Evolutionary conservation across 2,329 filamentous ascomycete species (phyloP), one percentile per base, ranked within the genome.

Genomic region (Aspergillus persii): DNA sequence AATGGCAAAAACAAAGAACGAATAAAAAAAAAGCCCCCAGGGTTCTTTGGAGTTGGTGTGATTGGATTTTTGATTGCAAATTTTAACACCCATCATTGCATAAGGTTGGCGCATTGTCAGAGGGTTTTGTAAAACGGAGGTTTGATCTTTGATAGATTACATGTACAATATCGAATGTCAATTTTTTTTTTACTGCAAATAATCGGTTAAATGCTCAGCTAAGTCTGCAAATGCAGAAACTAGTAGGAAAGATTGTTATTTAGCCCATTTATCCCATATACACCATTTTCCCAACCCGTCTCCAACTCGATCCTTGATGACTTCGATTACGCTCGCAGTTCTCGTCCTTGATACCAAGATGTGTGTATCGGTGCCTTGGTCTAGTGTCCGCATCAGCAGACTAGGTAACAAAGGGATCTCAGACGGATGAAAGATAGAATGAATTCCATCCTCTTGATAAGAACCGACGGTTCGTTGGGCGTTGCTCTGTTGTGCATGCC

Each of bases 331-430:
- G 36, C 61, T 58, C 6, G 61, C 60, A 9, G 52, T 56, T 50
- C 67, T 65, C 18, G 68, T 63, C 47, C 61, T 63, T 18, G 76
- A 76, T 27, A 76, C 53, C 15, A 78, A 61, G 1, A 79, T 54
- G 67, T 79, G 76, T 1, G 65, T 68, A 67, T 79, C 76, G 46
- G 76, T 71, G 0, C 75, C 74, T 54, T 76, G 73, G 54, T 77
- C 75, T 15, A 78, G 39, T 2, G 72, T 72, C 50, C 68, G 70
- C 63, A 73, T 70, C 23, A 77, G 60, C 7, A 76, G 60, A 39
- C 66, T 75, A 6, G 69, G 66, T 30, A 74, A 61, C 55, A 72
- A 33, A 6, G 63, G 33, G 18, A 56, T 49, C 27, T 60, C 62
- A 18, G 62, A 58, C 44, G 44, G 49, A 50, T 62, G 62, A 27